These are phyloP conservation scores for Hirsutella minnesotensis DNA, from an alignment of 2,329 filamentous ascomycete species.

Conservation along the genomic window DNA sequence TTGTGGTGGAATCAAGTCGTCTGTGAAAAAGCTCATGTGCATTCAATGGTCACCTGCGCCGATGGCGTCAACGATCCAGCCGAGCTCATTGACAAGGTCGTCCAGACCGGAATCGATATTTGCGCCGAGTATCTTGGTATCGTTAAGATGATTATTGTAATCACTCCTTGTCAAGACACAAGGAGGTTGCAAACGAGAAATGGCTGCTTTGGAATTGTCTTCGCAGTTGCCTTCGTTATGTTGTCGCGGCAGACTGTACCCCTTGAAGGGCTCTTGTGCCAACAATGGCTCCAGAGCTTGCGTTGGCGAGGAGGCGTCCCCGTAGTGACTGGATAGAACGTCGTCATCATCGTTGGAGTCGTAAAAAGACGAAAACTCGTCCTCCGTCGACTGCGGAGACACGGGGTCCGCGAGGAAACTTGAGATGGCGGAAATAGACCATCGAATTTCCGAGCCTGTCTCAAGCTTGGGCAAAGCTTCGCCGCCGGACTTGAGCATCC, in stretches of 20 bases:
- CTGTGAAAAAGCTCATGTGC: too few relatives aligned
- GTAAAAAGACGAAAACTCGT: slow-evolving; percentile 33
- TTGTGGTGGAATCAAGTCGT: too few relatives aligned
- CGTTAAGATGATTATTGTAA: slow-evolving; percentile 8
- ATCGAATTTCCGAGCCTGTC: slow-evolving; percentile 12
- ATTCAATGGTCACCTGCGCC: slow-evolving; percentile 17
- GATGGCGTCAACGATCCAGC: slow-evolving; percentile 40
- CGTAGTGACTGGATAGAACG: slow-evolving; percentile 22
- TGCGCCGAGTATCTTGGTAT: slow-evolving; percentile 17
- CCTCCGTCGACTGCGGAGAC: slow-evolving; percentile 25
- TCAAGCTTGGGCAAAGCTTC: slow-evolving; percentile 12
- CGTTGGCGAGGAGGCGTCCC: slow-evolving; percentile 20
- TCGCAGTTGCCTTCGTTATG: slow-evolving; percentile 10
- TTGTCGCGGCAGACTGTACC: slow-evolving; percentile 35
- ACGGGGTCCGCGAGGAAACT: slow-evolving; percentile 20
- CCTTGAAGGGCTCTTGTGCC: slow-evolving; percentile 14
- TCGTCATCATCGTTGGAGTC: slow-evolving; percentile 32
- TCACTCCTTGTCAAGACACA: slow-evolving; percentile 13
- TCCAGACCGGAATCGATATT: slow-evolving; percentile 26
- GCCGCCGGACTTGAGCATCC: slow-evolving; percentile 3
- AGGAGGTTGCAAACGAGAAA: slow-evolving; percentile 10
- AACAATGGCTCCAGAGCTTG: slow-evolving; percentile 7
- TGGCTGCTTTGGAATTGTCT: background rate
- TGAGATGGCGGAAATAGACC: slow-evolving; percentile 16
- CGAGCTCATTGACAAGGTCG: slow-evolving; percentile 32